phyloP scores from a whole-genome alignment of 139 green algal species.

The Zygnema circumcarinatum region DNA sequence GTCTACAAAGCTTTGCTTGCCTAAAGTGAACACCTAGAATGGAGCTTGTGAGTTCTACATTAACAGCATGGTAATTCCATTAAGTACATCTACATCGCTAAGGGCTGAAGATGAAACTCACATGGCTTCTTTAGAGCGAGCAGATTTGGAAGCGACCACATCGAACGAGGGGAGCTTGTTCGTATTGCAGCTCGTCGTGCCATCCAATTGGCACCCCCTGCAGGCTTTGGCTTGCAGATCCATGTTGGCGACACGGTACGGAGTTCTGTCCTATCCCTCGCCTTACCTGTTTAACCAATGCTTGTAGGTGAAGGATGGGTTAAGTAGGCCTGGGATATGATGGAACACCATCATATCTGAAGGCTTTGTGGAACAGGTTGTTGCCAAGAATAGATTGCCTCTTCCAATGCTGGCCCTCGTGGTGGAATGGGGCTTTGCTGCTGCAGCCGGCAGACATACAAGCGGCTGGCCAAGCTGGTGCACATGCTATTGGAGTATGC shows the following conservation, averaged over 20 bases:
- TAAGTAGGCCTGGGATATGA: too few species aligned
- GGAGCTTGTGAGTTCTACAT: not conserved
- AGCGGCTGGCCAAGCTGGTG: slow-evolving; percentile 33
- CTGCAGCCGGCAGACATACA: slow-evolving; percentile 37
- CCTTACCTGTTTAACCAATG: not conserved
- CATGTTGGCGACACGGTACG: slow-evolving; percentile 45
- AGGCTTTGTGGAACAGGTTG: not conserved
- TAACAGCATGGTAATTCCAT: not conserved
- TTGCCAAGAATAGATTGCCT: too few species aligned
- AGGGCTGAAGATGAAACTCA: not conserved
- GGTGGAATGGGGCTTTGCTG: not conserved
- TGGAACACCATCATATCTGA: too few species aligned
- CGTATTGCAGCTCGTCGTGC: slow-evolving; percentile 71
- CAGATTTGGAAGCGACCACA: slow-evolving; percentile 86
- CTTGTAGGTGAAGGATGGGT: too few species aligned
- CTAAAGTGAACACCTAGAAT: not conserved
- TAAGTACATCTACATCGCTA: not conserved
- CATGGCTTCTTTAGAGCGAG: not conserved
- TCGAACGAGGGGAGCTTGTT: slow-evolving; percentile 85
- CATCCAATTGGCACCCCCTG: slow-evolving; percentile 8
- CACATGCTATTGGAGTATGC: slow-evolving; percentile 32
- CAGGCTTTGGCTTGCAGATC: not conserved
- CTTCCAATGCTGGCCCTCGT: too few species aligned
- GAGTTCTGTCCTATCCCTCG: not conserved
- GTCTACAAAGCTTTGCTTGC: not conserved